Percentiles rank a stretch among this genome's conserved stretches.
These are phyloP conservation scores for Fusarium odoratissimum DNA, from an alignment of 2,329 filamentous ascomycete species.

Conservation along the genomic window DNA sequence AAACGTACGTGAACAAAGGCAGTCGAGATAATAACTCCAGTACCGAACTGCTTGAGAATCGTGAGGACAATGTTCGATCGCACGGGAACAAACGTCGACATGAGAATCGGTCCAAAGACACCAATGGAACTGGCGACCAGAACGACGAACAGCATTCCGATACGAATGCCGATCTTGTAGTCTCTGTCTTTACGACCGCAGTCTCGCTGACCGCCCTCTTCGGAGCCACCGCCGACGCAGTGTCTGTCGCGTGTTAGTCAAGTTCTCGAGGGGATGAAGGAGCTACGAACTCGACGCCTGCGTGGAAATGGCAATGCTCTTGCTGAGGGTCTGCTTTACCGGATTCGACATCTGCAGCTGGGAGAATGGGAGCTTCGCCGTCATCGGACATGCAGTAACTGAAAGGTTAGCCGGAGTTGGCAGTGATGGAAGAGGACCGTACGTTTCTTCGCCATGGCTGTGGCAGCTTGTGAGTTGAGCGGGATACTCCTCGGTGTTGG, in stretches of 20 bases:
- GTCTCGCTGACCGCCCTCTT: conserved; percentile 46
- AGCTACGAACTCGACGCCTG: conserved; percentile 73
- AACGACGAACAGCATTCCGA: conserved; percentile 80
- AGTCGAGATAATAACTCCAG: conserved; percentile 77
- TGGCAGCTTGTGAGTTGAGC: conserved; percentile 74
- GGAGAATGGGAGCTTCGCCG: conserved; percentile 35
- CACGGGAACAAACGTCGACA: conserved; percentile 66
- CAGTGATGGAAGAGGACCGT: conserved; percentile 32
- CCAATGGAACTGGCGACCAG: conserved; percentile 74
- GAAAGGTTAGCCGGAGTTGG: not conserved
- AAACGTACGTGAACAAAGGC: conserved; percentile 72
- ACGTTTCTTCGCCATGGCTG: conserved; percentile 67
- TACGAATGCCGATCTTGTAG: conserved; percentile 75
- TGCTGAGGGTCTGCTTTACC: conserved; percentile 32
- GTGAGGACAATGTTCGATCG: conserved; percentile 65
- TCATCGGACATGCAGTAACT: conserved; percentile 42
- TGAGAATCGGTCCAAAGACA: conserved; percentile 75
- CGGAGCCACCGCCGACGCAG: conserved; percentile 59
- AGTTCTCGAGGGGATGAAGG: no score
- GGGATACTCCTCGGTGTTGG: conserved; percentile 66
- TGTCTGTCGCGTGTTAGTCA: conserved; percentile 56
- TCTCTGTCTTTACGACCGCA: conserved; percentile 62
- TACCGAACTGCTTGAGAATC: conserved; percentile 78
- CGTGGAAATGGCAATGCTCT: conserved; percentile 76
- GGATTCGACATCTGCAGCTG: conserved; percentile 28